Base-by-base conservation (phyloP, 352 stramenopile species). In the Phytophthora fragariae region DNA sequence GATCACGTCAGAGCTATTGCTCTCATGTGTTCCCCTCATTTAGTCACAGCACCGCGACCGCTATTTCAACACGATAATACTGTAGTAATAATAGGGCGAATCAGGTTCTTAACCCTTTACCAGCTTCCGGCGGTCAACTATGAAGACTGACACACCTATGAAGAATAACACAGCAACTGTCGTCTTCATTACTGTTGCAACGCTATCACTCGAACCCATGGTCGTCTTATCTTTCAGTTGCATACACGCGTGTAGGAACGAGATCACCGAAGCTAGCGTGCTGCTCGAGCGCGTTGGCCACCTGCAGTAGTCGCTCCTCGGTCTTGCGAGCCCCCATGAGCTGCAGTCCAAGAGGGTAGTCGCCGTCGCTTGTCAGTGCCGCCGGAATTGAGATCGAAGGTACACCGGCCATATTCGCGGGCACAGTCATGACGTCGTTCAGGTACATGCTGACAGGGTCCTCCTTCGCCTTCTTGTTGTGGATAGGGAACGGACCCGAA, bases 351-450 rank as follows among this genome's bases (percentile, higher is more conserved):
- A 95, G 82, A n/a, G 90, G 88, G 39, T 92, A 82, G 12, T 84
- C 67, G 5, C 77, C 82, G 10, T 83, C 76, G 14, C 24, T 86
- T 10, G 86, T 95, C 21, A 92, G 68, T 21, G 87, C 85, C 9
- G 80, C 81, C 2, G 92, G 92, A 21, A 98, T 57, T 2, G 92
- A 97, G 14, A 98, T 79, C 6, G 92, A 82, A 24, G 94, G 94
- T 1, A 98, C 57, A 7, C 93, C 91, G 0, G 93, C 93, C 59
- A 98, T 83, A 63, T 92, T 98, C 2, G 90, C 88, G 9, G 93
- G 90, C 24, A 98, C 92, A 2, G 93, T 98, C 82, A 98, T 97
- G 24, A 98, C 89, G 65, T 98, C 94, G 70, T 97, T 98, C 49
- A 97, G 71, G 65, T 97, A 98, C 86, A 95, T 94, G 11, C 71